These are phyloP conservation scores for Trifolium pratense DNA, from an alignment of 306 rosid species.

Conservation along the genomic window DNA sequence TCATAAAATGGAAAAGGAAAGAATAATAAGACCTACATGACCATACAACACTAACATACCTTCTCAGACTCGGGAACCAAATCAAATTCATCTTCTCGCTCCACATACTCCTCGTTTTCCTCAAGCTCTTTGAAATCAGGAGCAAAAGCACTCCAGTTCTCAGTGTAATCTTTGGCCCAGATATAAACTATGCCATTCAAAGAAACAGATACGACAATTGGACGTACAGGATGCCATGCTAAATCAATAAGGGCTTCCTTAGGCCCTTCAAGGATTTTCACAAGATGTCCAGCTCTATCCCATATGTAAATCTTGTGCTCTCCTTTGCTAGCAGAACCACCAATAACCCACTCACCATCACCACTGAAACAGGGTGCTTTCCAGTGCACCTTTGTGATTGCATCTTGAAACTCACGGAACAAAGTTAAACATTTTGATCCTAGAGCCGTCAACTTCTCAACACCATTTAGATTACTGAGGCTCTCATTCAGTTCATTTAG, in stretches of 20 bases:
- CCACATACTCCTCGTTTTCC: slow-evolving; percentile 94
- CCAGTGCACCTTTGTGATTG: slow-evolving; percentile 96
- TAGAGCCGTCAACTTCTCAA: slow-evolving; percentile 76
- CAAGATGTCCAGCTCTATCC: slow-evolving; percentile 98
- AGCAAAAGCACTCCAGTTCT: slow-evolving; percentile 99
- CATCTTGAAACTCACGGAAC: slow-evolving; percentile 94
- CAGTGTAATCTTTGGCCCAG: slow-evolving; percentile 99
- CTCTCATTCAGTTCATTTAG: slow-evolving; percentile 57
- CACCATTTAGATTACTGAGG: slow-evolving; percentile 50
- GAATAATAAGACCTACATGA: background rate
- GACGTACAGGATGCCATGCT: slow-evolving; percentile 97
- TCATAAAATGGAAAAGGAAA: slow-evolving; percentile 10
- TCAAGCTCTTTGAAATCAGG: slow-evolving; percentile 99
- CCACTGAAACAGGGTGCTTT: slow-evolving; percentile 99
- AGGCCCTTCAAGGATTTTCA: slow-evolving; percentile 98
- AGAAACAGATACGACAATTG: slow-evolving; percentile 93
- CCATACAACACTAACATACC: slow-evolving; percentile 51
- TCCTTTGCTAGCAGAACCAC: slow-evolving; percentile 99
- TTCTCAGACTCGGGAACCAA: slow-evolving; percentile 85
- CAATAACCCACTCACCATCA: slow-evolving; percentile 98
- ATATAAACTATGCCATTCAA: slow-evolving; percentile 82
- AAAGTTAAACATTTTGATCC: slow-evolving; percentile 83
- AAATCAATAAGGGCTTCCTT: slow-evolving; percentile 96
- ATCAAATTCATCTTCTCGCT: slow-evolving; percentile 97
- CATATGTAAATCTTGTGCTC: slow-evolving; percentile 97